A percentile compares a stretch with the other conserved stretches of the same genome.
phyloP scores from a whole-genome alignment of 1,139 yeast genomes.

The Debaryomyces sp. region DNA sequence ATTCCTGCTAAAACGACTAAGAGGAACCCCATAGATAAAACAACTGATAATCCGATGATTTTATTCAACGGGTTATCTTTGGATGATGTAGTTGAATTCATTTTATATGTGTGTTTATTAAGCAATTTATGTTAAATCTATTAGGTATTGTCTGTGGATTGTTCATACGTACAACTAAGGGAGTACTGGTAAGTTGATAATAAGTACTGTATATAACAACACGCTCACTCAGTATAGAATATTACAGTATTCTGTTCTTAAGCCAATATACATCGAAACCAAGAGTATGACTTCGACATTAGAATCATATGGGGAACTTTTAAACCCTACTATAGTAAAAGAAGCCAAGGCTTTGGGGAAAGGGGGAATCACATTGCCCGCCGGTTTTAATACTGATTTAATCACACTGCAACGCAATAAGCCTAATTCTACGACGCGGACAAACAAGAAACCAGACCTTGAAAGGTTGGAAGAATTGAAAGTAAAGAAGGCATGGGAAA shows the following conservation, averaged over 20 bases:
- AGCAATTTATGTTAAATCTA: background rate
- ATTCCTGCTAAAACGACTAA: slow-evolving; percentile 77
- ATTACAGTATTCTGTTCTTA: background rate
- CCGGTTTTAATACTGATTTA: slow-evolving; percentile 1
- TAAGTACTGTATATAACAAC: background rate
- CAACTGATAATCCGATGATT: slow-evolving; percentile 72
- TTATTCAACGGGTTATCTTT: slow-evolving; percentile 63
- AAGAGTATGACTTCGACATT: background rate
- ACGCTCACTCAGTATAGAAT: background rate
- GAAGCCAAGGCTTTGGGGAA: background rate
- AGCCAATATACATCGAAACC: background rate
- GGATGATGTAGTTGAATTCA: slow-evolving; percentile 33
- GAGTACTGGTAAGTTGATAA: background rate
- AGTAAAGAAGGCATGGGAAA: slow-evolving; percentile 79
- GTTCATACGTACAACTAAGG: background rate
- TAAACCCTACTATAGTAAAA: background rate
- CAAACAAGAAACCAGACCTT: slow-evolving; percentile 12
- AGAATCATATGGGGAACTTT: background rate
- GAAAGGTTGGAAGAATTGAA: slow-evolving; percentile 41
- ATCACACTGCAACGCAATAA: background rate
- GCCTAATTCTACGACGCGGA: background rate
- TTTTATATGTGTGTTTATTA: slow-evolving; percentile 11
- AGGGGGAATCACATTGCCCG: background rate
- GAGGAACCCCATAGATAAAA: slow-evolving; percentile 77
- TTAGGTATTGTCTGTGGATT: background rate